These are phyloP conservation scores for Aspergillus sp. DNA, from an alignment of 2,329 filamentous ascomycete genomes.

Conservation along the genomic window DNA sequence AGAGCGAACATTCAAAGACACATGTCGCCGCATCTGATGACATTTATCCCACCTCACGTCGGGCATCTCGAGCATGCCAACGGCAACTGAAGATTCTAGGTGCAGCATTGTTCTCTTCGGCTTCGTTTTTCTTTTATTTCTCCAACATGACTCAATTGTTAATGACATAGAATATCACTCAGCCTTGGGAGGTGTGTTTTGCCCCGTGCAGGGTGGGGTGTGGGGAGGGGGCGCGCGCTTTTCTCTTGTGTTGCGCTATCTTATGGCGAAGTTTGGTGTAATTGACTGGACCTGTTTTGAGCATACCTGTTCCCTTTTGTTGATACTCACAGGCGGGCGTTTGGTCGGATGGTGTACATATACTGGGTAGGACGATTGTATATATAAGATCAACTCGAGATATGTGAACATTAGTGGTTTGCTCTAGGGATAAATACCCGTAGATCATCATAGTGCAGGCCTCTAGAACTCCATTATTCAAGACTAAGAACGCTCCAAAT, in stretches of 20 bases:
- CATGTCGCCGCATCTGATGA: slow-evolving; percentile 1
- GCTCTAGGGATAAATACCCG: not conserved
- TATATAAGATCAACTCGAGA: not conserved
- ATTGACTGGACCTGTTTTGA: slow-evolving; percentile 12
- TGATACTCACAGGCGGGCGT: slow-evolving; percentile 2
- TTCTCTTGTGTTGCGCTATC: slow-evolving; percentile 1
- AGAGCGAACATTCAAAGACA: slow-evolving; percentile 12
- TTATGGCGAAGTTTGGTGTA: not conserved
- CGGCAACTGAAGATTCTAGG: slow-evolving; percentile 5
- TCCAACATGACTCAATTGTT: slow-evolving; percentile 25
- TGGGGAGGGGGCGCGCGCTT: not conserved
- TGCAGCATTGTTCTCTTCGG: slow-evolving; percentile 5
- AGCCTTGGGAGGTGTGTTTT: slow-evolving; percentile 2
- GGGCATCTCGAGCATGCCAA: not conserved
- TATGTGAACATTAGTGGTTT: not conserved
- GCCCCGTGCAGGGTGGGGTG: not conserved
- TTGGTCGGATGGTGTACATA: slow-evolving; percentile 9
- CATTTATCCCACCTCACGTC: slow-evolving; percentile 7
- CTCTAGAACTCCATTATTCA: not conserved
- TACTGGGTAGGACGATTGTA: not conserved
- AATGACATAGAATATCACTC: slow-evolving; percentile 26
- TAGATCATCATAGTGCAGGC: too few species aligned
- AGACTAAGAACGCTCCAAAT: not conserved
- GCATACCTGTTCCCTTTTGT: slow-evolving; percentile 15
- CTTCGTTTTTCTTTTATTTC: slow-evolving; percentile 8